Percentiles rank a stretch among this genome's conserved stretches.
phyloP scores from a whole-genome alignment of 2,329 filamentous ascomycete genomes.

The Trichoderma cornu-damae region DNA sequence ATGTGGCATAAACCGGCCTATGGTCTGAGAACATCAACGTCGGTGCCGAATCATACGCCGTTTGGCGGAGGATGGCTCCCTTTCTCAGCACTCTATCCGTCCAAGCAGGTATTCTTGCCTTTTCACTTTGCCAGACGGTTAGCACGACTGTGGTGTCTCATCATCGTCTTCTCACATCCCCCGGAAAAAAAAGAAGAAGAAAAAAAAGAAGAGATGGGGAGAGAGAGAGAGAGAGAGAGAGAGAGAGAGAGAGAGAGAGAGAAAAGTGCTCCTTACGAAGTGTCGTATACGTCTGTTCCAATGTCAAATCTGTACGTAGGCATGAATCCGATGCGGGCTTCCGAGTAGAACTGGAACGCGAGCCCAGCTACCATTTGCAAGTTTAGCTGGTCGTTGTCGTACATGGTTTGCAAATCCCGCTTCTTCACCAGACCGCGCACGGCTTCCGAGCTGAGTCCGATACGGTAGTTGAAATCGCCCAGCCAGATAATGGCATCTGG shows the following conservation, averaged over 20 bases:
- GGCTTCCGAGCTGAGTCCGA: slow-evolving; percentile 74
- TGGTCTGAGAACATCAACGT: slow-evolving; percentile 83
- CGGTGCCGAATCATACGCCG: slow-evolving; percentile 75
- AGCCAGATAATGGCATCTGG: slow-evolving; percentile 80
- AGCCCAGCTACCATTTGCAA: slow-evolving; percentile 92
- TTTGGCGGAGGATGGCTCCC: slow-evolving; percentile 75
- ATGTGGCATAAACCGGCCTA: slow-evolving; percentile 86
- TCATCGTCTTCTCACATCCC: not conserved
- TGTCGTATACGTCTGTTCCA: slow-evolving; percentile 83
- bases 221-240: no score
- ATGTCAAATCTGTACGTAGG: slow-evolving; percentile 97
- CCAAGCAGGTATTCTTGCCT: slow-evolving; percentile 93
- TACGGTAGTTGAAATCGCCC: slow-evolving; percentile 97
- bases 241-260: no score
- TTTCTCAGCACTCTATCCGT: slow-evolving; percentile 89
- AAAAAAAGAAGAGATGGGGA: no score
- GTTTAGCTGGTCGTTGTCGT: slow-evolving; percentile 93
- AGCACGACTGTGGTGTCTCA: slow-evolving; percentile 15
- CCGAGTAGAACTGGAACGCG: slow-evolving; percentile 86
- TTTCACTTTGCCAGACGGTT: slow-evolving; percentile 59
- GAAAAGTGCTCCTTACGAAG: slow-evolving; percentile 69
- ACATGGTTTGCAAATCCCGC: slow-evolving; percentile 69
- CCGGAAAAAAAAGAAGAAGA: no score
- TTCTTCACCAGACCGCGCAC: slow-evolving; percentile 69
- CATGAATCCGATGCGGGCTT: slow-evolving; percentile 79